Conservation (phyloP, 2,329 filamentous ascomycete genomes). For the Pseudogymnoascus sp. region DNA sequence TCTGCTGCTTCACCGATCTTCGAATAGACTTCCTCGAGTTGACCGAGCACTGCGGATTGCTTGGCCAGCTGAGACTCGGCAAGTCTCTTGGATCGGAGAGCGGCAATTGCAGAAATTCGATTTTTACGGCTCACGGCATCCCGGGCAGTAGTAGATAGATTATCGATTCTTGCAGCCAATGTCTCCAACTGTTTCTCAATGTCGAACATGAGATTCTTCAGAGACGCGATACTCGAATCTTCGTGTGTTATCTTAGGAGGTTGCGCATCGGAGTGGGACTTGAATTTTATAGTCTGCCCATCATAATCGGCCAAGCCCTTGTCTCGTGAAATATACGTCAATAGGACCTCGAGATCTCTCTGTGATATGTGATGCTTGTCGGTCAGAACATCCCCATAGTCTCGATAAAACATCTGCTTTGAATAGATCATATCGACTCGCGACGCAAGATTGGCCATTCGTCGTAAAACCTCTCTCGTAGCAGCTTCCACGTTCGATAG, state of each 20-base stretch:
- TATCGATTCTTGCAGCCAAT: constrained; percentile 59
- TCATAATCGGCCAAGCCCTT: constrained; percentile 52
- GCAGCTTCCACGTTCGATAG: constrained; percentile 55
- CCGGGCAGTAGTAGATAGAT: constrained; percentile 58
- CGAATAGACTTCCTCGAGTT: constrained; percentile 76
- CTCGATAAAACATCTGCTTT: constrained; percentile 53
- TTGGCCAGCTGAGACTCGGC: constrained; percentile 66
- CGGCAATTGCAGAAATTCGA: constrained; percentile 64
- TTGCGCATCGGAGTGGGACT: constrained; percentile 40
- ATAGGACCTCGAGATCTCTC: constrained; percentile 60
- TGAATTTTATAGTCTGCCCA: constrained; percentile 68
- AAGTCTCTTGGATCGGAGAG: constrained; percentile 75
- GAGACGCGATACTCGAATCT: constrained; percentile 73
- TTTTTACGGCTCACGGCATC: constrained; percentile 67
- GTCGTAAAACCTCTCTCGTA: constrained; percentile 45
- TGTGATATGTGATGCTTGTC: constrained; percentile 47
- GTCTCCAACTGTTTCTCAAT: constrained; percentile 65
- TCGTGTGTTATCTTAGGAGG: constrained; percentile 57
- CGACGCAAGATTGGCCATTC: constrained; percentile 35
- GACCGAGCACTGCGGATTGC: constrained; percentile 64
- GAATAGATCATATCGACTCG: constrained; percentile 63
- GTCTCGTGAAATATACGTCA: constrained; percentile 63
- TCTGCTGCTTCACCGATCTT: constrained; percentile 80
- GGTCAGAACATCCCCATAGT: constrained; percentile 47
- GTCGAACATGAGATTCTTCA: constrained; percentile 70